Base-by-base conservation (phyloP, 1,284 basidiomycete species). In the Fomes fomentarius region DNA sequence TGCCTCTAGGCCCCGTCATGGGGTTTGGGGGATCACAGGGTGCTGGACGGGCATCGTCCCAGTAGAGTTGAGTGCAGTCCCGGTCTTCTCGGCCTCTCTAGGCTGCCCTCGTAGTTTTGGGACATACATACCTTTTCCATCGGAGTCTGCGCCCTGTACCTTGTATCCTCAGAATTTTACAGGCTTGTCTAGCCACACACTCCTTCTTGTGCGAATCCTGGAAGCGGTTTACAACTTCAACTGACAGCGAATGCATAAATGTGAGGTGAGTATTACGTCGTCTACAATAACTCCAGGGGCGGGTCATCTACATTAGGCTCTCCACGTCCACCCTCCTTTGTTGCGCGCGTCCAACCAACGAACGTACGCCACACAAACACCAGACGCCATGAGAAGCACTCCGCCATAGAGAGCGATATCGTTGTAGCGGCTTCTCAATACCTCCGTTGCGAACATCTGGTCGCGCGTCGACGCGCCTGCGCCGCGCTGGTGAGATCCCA, bases 91-190 rank as follows among this genome's bases (percentile, higher is more conserved):
- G 64, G 26, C 48, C 48, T 63, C 6, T 46, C 59, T 62, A 64
- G 67, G 61, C 70, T 70, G 69, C 69, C 58, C 73, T 80, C 78
- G 75, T 83, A 84, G 82, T 83, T 82, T 74, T 77, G 81, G 67
- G 79, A 76, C 81, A 77, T 53, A 83, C 80, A 83, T 75, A 47
- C 47, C 40, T 50, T 17, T n/a, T n/a, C n/a, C n/a, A n/a, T 37
- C n/a, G 24, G 19, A n/a, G 31, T 41, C 8, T 17, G 12, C 11
- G 42, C 17, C 38, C 24, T 47, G 39, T 50, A 44, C 44, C 38
- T 53, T 47, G 21, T 37, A 24, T 28, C n/a, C 30, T 39, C 44
- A n/a, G n/a, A 41, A 52, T 47, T 3, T 22, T n/a, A n/a, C n/a
- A n/a, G n/a, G 30, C 47, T 54, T 33, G 26, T 50, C 47, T 35